A percentile compares a stretch with the other conserved stretches of the same genome.
These are phyloP conservation scores for Solanum tacnaense DNA, from an alignment of 257 asterid species.

Conservation along the genomic window DNA sequence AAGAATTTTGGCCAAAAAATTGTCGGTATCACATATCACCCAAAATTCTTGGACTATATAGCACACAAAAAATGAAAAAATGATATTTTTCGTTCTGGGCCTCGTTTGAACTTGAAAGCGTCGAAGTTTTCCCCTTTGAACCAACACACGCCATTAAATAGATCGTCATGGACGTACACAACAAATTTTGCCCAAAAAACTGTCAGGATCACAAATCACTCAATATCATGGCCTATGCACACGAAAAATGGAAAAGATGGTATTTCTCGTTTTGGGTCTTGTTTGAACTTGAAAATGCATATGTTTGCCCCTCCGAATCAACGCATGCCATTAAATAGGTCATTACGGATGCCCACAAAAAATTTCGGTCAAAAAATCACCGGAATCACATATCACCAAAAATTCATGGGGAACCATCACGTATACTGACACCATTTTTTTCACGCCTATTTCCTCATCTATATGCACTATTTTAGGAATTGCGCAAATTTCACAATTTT, in stretches of 20 bases:
- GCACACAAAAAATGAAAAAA: too few species aligned
- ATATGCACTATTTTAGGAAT: too few species aligned
- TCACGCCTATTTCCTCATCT: too few species aligned
- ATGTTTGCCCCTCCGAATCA: neutral
- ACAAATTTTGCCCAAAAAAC: too few species aligned
- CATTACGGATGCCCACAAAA: neutral
- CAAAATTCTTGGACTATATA: neutral
- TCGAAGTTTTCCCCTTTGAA: neutral
- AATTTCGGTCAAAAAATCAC: fast-evolving
- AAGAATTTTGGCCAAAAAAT: neutral
- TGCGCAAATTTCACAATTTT: too few species aligned
- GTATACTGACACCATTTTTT: too few species aligned
- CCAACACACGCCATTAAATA: too few species aligned
- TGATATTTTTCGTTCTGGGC: too few species aligned
- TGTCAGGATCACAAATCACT: neutral
- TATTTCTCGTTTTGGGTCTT: neutral
- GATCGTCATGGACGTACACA: neutral
- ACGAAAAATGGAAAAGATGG: too few species aligned
- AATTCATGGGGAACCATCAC: neutral
- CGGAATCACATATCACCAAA: too few species aligned
- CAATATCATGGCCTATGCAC: neutral
- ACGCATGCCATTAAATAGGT: neutral
- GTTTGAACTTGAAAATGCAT: neutral
- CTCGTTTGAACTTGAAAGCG: neutral
- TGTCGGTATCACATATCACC: neutral